Percentiles rank a stretch among this genome's conserved stretches.
Evolutionary conservation across 169 alveolate genomes (phyloP).

Genomic region (Plasmodium relictum): DNA sequence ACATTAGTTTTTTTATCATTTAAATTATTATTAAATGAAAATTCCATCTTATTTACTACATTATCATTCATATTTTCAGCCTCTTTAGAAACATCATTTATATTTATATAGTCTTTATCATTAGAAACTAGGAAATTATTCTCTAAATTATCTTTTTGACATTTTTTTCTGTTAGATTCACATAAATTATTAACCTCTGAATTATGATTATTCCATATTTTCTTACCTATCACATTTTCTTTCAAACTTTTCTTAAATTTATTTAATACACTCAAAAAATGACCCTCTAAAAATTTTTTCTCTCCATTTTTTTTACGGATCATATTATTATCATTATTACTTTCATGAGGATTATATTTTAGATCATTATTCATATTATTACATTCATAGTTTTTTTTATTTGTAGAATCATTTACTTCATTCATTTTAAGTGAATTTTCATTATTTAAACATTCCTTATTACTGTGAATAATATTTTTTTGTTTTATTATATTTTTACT

Average conservation of each 20-base stretch:
- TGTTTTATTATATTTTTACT: not conserved
- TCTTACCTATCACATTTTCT: constrained; percentile 33
- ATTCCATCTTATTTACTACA: not conserved
- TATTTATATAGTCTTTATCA: no score
- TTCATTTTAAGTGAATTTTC: not conserved
- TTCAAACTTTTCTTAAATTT: constrained; percentile 40
- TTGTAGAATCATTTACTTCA: not conserved
- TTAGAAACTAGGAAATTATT: no score
- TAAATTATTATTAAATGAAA: not conserved
- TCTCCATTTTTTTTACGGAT: constrained; percentile 5
- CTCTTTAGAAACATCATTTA: constrained; percentile 9
- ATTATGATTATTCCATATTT: constrained; percentile 35
- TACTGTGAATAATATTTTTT: not conserved
- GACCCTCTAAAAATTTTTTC: constrained; percentile 4
- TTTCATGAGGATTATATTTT: not conserved
- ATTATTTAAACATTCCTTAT: not conserved
- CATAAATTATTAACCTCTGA: not conserved
- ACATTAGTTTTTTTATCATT: not conserved
- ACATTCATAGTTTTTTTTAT: not conserved
- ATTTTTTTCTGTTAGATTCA: no score
- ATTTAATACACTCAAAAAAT: constrained; percentile 19
- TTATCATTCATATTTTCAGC: not conserved
- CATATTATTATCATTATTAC: not conserved
- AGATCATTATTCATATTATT: not conserved
- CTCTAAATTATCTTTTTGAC: no score